Conservation (phyloP, 192 early-diverging fungal species). For the Coemansia sp. region DNA sequence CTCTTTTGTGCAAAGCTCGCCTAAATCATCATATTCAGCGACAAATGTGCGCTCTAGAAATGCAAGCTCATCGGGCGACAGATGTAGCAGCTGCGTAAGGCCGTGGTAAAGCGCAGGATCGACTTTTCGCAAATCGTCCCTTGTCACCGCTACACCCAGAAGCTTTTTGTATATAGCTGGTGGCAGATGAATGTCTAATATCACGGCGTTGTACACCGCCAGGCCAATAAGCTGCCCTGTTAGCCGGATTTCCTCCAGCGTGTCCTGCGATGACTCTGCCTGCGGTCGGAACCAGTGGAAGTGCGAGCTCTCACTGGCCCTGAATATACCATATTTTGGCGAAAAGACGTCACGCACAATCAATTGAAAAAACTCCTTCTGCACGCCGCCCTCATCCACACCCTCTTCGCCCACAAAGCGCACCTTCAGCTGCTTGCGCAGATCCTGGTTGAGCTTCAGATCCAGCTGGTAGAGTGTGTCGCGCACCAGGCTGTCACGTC, state of each 20-base stretch:
- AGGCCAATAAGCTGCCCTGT: conserved; percentile 86
- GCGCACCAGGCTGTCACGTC: conserved; percentile 68
- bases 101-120: conserved; percentile 78
- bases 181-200: conserved; percentile 89
- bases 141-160: conserved; percentile 60
- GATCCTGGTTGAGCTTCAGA: conserved; percentile 75
- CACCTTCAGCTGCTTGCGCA: conserved; percentile 87
- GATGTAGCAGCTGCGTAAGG: conserved; percentile 65
- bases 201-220: conserved; percentile 90
- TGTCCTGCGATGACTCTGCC: conserved; percentile 50
- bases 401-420: conserved; percentile 92
- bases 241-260: conserved; percentile 78
- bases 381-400: conserved; percentile 90
- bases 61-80: conserved; percentile 66
- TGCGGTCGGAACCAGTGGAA: conserved; percentile 81
- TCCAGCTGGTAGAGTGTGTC: conserved; percentile 74
- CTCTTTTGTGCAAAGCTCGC: conserved; percentile 62
- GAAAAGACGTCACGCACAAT: conserved; percentile 87
- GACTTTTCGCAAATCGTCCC: conserved; percentile 74
- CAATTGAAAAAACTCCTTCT: conserved; percentile 92
- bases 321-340: conserved; percentile 79
- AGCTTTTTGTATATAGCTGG: conserved; percentile 85
- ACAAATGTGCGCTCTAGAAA: conserved; percentile 82
- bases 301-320: conserved; percentile 76
- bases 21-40: conserved; percentile 69